Conservation (phyloP, 129 eudicot genomes). For the Pittosporum tobira region DNA sequence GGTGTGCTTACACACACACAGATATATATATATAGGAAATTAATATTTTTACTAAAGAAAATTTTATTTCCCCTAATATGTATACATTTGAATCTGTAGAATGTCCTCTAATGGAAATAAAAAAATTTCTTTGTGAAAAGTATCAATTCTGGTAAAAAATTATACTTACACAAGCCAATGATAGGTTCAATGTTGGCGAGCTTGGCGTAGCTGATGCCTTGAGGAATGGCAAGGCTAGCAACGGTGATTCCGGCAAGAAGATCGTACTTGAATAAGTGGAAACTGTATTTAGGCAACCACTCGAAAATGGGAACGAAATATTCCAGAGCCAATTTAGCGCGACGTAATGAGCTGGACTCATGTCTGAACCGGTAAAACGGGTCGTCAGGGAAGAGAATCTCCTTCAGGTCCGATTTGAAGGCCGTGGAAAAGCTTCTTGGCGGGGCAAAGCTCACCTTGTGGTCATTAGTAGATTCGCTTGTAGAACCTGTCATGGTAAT, state of each 20-base stretch:
- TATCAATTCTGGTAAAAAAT: not conserved
- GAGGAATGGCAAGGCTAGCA: conserved; percentile 96
- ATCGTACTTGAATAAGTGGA: conserved; percentile 48
- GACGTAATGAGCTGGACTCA: conserved; percentile 24
- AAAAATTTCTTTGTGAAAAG: too few species aligned
- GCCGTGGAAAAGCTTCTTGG: conserved; percentile 44
- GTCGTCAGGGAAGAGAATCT: conserved; percentile 77
- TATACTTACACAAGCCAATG: conserved; percentile 74
- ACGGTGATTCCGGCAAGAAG: conserved; percentile 84
- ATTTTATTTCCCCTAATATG: too few species aligned
- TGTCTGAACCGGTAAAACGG: conserved; percentile 52
- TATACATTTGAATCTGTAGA: too few species aligned
- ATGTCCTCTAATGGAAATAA: too few species aligned
- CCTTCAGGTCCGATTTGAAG: conserved; percentile 42
- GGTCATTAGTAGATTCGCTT: conserved; percentile 9
- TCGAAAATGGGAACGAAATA: conserved; percentile 70
- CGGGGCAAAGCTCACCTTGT: conserved; percentile 44
- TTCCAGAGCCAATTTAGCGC: conserved; percentile 24
- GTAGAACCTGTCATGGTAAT: conserved; percentile 6
- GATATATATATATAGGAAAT: too few species aligned
- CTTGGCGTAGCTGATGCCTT: conserved; percentile 93
- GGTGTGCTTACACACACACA: too few species aligned
- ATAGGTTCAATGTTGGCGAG: conserved; percentile 73
- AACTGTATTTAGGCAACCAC: conserved; percentile 70
- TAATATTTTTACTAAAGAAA: too few species aligned